Conservation (phyloP, 2,329 filamentous ascomycete species). For the Cadophora sp. region DNA sequence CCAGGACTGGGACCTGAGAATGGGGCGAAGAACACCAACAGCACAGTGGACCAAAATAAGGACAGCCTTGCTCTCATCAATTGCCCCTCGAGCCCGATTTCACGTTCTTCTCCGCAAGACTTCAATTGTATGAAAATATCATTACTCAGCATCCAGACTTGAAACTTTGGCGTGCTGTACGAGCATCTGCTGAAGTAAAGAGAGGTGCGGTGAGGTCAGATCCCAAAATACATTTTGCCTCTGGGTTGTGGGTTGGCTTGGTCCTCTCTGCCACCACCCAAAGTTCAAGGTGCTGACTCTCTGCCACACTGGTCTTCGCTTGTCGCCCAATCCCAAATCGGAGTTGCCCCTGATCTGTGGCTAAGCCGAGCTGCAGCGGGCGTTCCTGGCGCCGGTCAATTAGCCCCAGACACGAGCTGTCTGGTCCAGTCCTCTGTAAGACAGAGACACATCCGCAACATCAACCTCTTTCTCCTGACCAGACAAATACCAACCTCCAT, state of each 20-base stretch:
- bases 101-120: not conserved
- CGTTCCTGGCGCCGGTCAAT: slow-evolving; percentile 14
- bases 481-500: slow-evolving; percentile 8
- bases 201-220: slow-evolving; percentile 4
- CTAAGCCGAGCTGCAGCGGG: slow-evolving; percentile 7
- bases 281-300: not conserved
- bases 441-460: slow-evolving; percentile 4
- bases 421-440: slow-evolving; percentile 5
- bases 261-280: not conserved
- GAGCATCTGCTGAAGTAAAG: not conserved
- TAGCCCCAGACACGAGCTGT: slow-evolving; percentile 3
- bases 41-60: not conserved
- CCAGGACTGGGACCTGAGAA: not conserved
- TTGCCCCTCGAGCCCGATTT: not conserved
- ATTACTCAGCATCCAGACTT: not conserved
- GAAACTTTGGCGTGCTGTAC: not conserved
- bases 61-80: not conserved
- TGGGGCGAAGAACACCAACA: not conserved
- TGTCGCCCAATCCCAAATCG: not conserved
- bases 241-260: not conserved
- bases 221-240: slow-evolving; percentile 13
- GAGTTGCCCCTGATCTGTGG: not conserved
- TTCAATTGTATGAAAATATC: not conserved
- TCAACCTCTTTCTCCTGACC: slow-evolving; percentile 7
- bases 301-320: not conserved